These are phyloP conservation scores for Gnomoniopsis sp. DNA, from an alignment of 2,329 filamentous ascomycete species.

Conservation along the genomic window DNA sequence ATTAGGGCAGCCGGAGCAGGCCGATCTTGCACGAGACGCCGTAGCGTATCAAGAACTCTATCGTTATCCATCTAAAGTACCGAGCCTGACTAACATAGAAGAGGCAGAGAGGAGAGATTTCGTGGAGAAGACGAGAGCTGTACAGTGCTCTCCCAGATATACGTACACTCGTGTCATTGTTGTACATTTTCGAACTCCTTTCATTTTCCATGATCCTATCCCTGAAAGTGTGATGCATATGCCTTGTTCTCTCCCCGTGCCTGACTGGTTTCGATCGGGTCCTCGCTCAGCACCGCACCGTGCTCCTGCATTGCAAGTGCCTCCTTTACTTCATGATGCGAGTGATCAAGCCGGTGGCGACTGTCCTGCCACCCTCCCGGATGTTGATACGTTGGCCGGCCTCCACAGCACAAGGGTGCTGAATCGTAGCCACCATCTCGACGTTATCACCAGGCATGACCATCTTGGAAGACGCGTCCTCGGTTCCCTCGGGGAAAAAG, in stretches of 20 bases:
- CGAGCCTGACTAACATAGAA: conserved; percentile 24
- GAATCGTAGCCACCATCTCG: conserved; percentile 89
- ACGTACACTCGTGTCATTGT: conserved; percentile 24
- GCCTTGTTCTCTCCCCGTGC: conserved; percentile 17
- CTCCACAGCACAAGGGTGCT: conserved; percentile 84
- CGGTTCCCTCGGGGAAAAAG: conserved; percentile 80
- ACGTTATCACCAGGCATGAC: conserved; percentile 99
- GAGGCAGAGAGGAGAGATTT: conserved; percentile 24
- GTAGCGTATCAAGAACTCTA: conserved; percentile 5
- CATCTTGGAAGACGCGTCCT: conserved; percentile 70
- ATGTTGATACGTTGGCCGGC: conserved; percentile 95
- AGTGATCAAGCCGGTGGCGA: conserved; percentile 79
- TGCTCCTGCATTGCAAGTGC: conserved; percentile 5
- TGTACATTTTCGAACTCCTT: conserved; percentile 20
- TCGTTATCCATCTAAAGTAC: conserved; percentile 26
- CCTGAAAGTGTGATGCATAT: conserved; percentile 18
- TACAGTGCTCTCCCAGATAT: conserved; percentile 21
- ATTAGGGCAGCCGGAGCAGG: neutral
- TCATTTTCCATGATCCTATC: conserved; percentile 9
- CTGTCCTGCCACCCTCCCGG: conserved; percentile 90
- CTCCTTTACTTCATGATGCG: conserved; percentile 58
- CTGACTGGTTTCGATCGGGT: neutral
- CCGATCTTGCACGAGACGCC: neutral
- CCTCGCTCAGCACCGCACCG: neutral
- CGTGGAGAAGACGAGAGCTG: conserved; percentile 20